Conservation (phyloP, 2,329 filamentous ascomycete species). For the Fusarium sp. region DNA sequence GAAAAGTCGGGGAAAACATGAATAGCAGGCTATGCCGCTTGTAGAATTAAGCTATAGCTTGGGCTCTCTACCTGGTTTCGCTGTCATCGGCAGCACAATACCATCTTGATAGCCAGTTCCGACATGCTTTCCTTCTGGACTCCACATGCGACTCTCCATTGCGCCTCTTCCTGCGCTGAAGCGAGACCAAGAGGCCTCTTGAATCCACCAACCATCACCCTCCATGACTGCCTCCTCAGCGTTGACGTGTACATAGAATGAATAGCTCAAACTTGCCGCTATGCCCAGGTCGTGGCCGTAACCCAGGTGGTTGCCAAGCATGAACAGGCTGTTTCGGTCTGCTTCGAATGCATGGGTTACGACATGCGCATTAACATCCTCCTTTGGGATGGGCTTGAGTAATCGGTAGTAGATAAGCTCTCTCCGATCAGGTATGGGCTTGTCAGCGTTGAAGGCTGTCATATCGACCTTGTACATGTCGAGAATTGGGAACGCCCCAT, state of each 20-base stretch:
- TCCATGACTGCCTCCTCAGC: conserved; percentile 61
- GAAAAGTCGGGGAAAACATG: background rate
- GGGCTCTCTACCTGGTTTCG: conserved; percentile 6
- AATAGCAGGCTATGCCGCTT: background rate
- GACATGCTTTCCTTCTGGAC: conserved; percentile 63
- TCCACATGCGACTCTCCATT: conserved; percentile 66
- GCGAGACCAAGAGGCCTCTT: conserved; percentile 64
- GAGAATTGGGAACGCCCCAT: conserved; percentile 62
- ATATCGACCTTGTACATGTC: conserved; percentile 69
- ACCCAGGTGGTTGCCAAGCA: conserved; percentile 62
- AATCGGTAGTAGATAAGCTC: conserved; percentile 65
- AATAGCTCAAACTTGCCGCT: conserved; percentile 63
- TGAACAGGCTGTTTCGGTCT: conserved; percentile 66
- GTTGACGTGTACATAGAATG: conserved; percentile 66
- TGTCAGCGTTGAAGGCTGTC: conserved; percentile 56
- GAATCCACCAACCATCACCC: conserved; percentile 64
- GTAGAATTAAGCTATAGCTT: conserved; percentile 10
- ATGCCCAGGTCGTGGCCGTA: conserved; percentile 57
- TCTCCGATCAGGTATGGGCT: conserved; percentile 57
- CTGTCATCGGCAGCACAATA: conserved; percentile 49
- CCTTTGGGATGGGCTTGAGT: conserved; percentile 55
- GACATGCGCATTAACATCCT: conserved; percentile 60
- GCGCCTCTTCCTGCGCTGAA: conserved; percentile 60
- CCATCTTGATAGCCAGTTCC: conserved; percentile 69
- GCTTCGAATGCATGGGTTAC: conserved; percentile 63